Base-by-base conservation (phyloP, 768 basidiomycete species). In the Psilocybe sp. region DNA sequence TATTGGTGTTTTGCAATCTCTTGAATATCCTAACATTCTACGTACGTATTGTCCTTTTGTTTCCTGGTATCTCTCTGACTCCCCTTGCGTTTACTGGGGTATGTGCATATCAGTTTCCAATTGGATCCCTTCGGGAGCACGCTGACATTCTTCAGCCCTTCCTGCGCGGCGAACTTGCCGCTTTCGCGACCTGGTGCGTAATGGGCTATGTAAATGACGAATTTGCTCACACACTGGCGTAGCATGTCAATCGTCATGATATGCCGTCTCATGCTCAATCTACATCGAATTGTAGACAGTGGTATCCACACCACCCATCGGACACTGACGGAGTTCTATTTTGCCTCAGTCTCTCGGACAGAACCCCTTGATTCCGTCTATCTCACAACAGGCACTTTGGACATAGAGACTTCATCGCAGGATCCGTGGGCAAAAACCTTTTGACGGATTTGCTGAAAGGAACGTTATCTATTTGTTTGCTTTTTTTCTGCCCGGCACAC, bases 211-310 rank as follows among this genome's bases (percentile, higher is more conserved):
- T 19, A 40, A 10, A 14, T 3, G 20, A 34, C 13, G 5, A 14
- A 13, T 5, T 52, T 43, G 19, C 32, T 16, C 33, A 53, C 39
- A n/a, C 6, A 36, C 12, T 19, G 31, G 23, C 40, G 31, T 9
- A 79, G 79, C 54, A 66, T 79, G 10, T 77, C 80, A 4, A 68
- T 79, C 6, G 73, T 70, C 1, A 69, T 80, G 71, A 73, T 80
- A 66, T 80, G 77, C 11, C 78, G 78, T 9, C 70, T 82, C 1
- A 77, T 80, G 70, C 71, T 81, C 36, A 81, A 82, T 59, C 69
- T 81, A 6, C 74, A 80, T 55, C 61, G 70, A 61, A 69, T 61
- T 18, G 72, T 71, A 9, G 58, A 66, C 18, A 47, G 53, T 11
- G 72, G 72, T 1, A 67, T 74, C 9, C 65, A 61, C 51, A 65